Evolutionary conservation across 192 early-diverging fungal genomes (phyloP).

Genomic region (Bifiguratus adelaidae): DNA sequence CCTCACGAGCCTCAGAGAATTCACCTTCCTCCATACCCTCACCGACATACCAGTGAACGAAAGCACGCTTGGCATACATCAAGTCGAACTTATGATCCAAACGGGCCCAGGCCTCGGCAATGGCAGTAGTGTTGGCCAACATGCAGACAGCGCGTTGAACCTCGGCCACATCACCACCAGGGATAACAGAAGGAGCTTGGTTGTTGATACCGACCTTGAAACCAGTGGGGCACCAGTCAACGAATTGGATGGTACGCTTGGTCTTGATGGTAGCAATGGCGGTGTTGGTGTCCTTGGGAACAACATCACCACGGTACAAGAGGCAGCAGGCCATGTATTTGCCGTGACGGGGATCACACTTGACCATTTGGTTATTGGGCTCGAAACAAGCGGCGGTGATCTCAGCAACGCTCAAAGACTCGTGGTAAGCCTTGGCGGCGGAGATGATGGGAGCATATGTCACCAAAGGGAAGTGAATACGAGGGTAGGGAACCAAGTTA

Average conservation of each 20-base stretch:
- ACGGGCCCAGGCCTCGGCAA: conserved; percentile 98
- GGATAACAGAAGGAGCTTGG: conserved; percentile 84
- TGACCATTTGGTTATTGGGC: conserved; percentile 98
- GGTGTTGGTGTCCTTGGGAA: conserved; percentile 93
- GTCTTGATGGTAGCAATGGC: conserved; percentile 89
- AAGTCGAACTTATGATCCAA: conserved; percentile 99
- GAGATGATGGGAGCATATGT: conserved; percentile 95
- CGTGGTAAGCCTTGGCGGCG: conserved; percentile 93
- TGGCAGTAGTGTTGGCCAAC: conserved; percentile 99
- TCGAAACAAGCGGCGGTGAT: conserved; percentile 98
- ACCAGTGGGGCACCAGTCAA: conserved; percentile 99
- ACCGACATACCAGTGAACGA: conserved; percentile 99
- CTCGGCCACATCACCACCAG: conserved; percentile 91
- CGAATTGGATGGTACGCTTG: conserved; percentile 94
- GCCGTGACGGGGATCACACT: conserved; percentile 94
- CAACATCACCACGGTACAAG: conserved; percentile 97
- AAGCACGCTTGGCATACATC: conserved; percentile 99
- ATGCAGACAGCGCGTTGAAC: conserved; percentile 96
- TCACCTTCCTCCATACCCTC: conserved; percentile 99
- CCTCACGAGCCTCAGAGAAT: conserved; percentile 99
- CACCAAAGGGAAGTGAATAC: conserved; percentile 98
- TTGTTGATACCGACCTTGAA: conserved; percentile 99
- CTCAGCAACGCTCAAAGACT: conserved; percentile 89
- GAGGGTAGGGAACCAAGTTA: conserved; percentile 98
- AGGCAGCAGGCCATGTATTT: conserved; percentile 99